Percentiles rank a stretch among this genome's conserved stretches.
These are phyloP conservation scores for Xylaria sp. DNA, from an alignment of 2,329 filamentous ascomycete genomes.

Conservation along the genomic window DNA sequence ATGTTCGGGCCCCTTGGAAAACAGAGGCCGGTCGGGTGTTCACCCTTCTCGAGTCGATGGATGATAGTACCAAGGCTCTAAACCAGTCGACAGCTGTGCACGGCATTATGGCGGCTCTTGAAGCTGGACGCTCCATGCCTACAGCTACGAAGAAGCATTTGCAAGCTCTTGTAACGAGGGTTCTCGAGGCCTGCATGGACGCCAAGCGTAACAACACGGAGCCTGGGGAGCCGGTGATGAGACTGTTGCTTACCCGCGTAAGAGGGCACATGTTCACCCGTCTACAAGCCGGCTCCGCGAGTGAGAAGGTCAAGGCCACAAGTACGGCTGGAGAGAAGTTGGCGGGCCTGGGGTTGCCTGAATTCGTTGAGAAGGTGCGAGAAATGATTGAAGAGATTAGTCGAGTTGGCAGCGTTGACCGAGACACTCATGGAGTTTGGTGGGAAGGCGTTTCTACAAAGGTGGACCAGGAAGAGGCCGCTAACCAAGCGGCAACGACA, in stretches of 20 bases:
- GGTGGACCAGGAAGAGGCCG: conserved; percentile 56
- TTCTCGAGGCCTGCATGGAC: conserved; percentile 62
- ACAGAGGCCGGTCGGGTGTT: conserved; percentile 77
- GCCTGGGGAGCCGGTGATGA: conserved; percentile 67
- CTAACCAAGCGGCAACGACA: conserved; percentile 28
- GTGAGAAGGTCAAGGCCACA: conserved; percentile 75
- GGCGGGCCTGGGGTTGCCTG: conserved; percentile 74
- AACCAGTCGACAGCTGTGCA: conserved; percentile 63
- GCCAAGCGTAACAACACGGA: conserved; percentile 55
- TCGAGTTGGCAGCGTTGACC: conserved; percentile 73
- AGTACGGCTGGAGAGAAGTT: conserved; percentile 76
- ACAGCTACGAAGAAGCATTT: conserved; percentile 69
- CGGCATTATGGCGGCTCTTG: conserved; percentile 70
- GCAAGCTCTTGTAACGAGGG: conserved; percentile 66
- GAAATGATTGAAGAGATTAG: conserved; percentile 75
- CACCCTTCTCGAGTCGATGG: conserved; percentile 69
- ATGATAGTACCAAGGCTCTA: conserved; percentile 55
- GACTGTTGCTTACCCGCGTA: conserved; percentile 74
- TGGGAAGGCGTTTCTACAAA: conserved; percentile 74
- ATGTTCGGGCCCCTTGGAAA: conserved; percentile 82
- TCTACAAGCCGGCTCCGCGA: conserved; percentile 72
- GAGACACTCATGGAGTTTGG: conserved; percentile 74
- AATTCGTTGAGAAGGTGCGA: conserved; percentile 76
- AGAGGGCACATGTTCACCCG: conserved; percentile 73
- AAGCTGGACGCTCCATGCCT: conserved; percentile 72